Percentiles rank a stretch among this genome's conserved stretches.
Evolutionary conservation across 2,329 filamentous ascomycete species (phyloP).

Genomic region (Claviceps pazoutovae): DNA sequence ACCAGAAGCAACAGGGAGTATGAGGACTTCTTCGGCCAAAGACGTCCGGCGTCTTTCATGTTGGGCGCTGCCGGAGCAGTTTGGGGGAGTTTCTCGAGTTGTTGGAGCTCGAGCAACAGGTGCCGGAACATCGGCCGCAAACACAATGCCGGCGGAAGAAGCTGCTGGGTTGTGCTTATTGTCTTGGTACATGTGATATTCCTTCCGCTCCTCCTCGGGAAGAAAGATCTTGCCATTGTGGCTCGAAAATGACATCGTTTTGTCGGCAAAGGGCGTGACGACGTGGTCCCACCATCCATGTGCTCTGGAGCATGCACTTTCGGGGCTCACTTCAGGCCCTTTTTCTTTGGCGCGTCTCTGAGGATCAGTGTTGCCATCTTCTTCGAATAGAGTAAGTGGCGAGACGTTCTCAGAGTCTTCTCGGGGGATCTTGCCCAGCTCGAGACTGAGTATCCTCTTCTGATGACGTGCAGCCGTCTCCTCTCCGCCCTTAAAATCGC

Average conservation of each 20-base stretch:
- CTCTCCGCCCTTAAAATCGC: slow-evolving; percentile 16
- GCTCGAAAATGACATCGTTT: slow-evolving; percentile 27
- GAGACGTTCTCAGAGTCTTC: slow-evolving; percentile 39
- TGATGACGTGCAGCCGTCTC: slow-evolving; percentile 16
- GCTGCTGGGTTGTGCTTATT: slow-evolving; percentile 8
- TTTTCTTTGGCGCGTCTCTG: slow-evolving; percentile 25
- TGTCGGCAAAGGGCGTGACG: slow-evolving; percentile 51
- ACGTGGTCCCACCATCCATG: slow-evolving; percentile 70
- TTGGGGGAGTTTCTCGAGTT: slow-evolving; percentile 20
- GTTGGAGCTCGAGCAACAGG: slow-evolving; percentile 24
- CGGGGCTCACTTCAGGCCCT: slow-evolving; percentile 22
- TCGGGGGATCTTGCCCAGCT: slow-evolving; percentile 17
- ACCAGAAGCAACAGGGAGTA: not conserved
- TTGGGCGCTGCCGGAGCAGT: slow-evolving; percentile 9
- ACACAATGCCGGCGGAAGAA: slow-evolving; percentile 7
- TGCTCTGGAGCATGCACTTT: slow-evolving; percentile 43
- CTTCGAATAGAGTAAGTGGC: slow-evolving; percentile 55
- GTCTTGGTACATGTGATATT: slow-evolving; percentile 23
- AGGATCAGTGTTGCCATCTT: slow-evolving; percentile 39
- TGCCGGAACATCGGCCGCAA: slow-evolving; percentile 13
- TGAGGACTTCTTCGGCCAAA: not conserved
- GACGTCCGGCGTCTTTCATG: not conserved
- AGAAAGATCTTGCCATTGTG: slow-evolving; percentile 20
- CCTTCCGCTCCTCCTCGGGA: slow-evolving; percentile 17
- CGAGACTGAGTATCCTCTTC: slow-evolving; percentile 23